Evolutionary conservation across 768 basidiomycete species (phyloP).

Genomic region (Lactarius tabidus): DNA sequence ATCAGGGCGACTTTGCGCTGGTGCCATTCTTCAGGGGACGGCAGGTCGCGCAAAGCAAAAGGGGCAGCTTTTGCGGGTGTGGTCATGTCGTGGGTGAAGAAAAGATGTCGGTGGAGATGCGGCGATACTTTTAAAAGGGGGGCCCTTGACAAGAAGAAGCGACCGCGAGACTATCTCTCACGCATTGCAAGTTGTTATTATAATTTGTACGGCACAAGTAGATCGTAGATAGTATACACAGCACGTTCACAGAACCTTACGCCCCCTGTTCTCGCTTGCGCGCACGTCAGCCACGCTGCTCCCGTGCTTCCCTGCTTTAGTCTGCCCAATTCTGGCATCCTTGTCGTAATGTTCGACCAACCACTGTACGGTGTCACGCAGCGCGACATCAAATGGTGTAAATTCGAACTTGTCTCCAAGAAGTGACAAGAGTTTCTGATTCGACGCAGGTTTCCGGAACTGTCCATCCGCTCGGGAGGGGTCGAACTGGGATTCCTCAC

Average conservation of each 20-base stretch:
- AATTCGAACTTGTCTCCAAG: constrained; percentile 76
- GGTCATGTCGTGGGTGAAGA: constrained; percentile 36
- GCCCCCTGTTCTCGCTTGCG: not conserved
- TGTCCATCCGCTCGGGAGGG: constrained; percentile 84
- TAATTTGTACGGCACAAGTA: not conserved
- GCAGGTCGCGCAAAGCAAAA: constrained; percentile 47
- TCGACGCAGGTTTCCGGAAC: constrained; percentile 94
- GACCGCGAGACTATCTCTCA: no score
- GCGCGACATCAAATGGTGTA: constrained; percentile 84
- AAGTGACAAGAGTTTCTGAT: constrained; percentile 74
- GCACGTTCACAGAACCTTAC: not conserved
- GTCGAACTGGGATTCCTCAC: constrained; percentile 59
- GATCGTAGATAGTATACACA: not conserved
- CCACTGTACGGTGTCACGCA: constrained; percentile 79
- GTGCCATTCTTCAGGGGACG: constrained; percentile 75
- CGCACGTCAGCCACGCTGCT: not conserved
- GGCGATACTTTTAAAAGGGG: not conserved
- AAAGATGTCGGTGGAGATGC: not conserved
- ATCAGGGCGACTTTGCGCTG: constrained; percentile 93
- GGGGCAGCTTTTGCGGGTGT: constrained; percentile 29
- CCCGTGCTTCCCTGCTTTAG: constrained; percentile 10
- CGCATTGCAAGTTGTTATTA: not conserved
- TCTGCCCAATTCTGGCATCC: constrained; percentile 54
- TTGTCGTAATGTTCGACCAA: constrained; percentile 76
- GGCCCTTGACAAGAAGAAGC: not conserved